Base-by-base conservation (phyloP, 208 protist species). In the Endotrypanum monterogeii region DNA sequence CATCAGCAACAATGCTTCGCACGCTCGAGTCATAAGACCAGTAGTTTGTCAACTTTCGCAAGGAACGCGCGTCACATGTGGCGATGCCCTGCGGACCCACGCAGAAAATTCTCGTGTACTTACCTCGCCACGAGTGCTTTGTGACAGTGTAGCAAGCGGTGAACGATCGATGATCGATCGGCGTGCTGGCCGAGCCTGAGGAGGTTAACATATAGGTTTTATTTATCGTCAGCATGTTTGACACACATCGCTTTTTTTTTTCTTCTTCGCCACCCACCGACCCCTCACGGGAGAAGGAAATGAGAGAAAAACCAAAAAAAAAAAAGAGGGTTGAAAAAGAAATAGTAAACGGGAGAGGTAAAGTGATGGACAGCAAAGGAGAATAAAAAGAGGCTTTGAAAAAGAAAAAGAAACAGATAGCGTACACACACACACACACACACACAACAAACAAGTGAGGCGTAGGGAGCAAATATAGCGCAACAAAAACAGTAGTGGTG, bases 111-210 rank as follows among this genome's bases (percentile, higher is more conserved):
- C 96, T 91, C 8, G 83, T 91, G 80, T 96, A 97, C 73, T 88
- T 91, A 0, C 94, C 94, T 28, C 86, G 83, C 93, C 94, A 98
- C 18, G 89, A 96, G 69, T 86, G 85, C 78, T 98, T 98, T 3
- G 88, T 85, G 3, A 98, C 94, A 0, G 78, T 89, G 58, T 88
- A 94, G 67, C 94, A 86, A 0, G 86, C 68, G 9, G 78, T 85
- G 60, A 93, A 96, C 41, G 91, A 80, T 28, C 83, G 67, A 37
- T 76, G 70, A 46, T 82, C 70, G 11, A 76, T 52, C 25, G 65
- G 61, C 48, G 41, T 18, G 50, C 46, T 66, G 7, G 28, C 46
- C 12, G 48, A 55, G 9, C n/a, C 55, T 37, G 50, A 73, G 3
- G 71, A 48, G 28, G 51, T 74, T 12, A 60, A 83, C 67, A 76